Conservation (phyloP, 2,329 filamentous ascomycete species). For the Colletotrichum melonis region DNA sequence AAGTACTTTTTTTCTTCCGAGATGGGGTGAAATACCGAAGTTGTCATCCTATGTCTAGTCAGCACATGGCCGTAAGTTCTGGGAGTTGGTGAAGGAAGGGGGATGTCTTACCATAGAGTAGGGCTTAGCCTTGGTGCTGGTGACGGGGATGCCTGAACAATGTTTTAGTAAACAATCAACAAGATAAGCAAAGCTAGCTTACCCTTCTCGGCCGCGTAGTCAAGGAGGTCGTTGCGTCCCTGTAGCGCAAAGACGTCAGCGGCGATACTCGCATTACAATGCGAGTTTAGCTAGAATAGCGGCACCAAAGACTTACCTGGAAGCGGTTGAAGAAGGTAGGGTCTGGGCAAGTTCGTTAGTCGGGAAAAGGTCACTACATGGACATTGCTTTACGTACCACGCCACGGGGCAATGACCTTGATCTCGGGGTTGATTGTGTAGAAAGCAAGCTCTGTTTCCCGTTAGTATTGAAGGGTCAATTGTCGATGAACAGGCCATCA, state of each 20-base stretch:
- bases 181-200: background rate
- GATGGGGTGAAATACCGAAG: background rate
- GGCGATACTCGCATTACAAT: no score
- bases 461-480: background rate
- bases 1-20: background rate
- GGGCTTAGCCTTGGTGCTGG: slow-evolving; percentile 75
- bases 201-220: slow-evolving; percentile 73
- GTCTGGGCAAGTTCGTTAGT: slow-evolving; percentile 57
- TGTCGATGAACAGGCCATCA: background rate
- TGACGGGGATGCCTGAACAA: slow-evolving; percentile 70
- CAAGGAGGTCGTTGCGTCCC: slow-evolving; percentile 78
- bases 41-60: background rate
- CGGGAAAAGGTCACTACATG: background rate
- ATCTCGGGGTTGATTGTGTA: slow-evolving; percentile 50
- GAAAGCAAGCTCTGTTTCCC: slow-evolving; percentile 45
- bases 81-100: background rate
- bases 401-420: slow-evolving; percentile 79
- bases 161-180: background rate
- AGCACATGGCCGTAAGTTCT: slow-evolving; percentile 69
- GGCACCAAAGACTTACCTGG: slow-evolving; percentile 47
- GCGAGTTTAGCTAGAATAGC: slow-evolving; percentile 1
- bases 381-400: background rate
- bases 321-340: slow-evolving; percentile 78
- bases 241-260: slow-evolving; percentile 17
- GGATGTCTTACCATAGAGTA: slow-evolving; percentile 67